These are phyloP conservation scores for Micractinium sp. DNA, from an alignment of 139 green algal species.

Conservation along the genomic window DNA sequence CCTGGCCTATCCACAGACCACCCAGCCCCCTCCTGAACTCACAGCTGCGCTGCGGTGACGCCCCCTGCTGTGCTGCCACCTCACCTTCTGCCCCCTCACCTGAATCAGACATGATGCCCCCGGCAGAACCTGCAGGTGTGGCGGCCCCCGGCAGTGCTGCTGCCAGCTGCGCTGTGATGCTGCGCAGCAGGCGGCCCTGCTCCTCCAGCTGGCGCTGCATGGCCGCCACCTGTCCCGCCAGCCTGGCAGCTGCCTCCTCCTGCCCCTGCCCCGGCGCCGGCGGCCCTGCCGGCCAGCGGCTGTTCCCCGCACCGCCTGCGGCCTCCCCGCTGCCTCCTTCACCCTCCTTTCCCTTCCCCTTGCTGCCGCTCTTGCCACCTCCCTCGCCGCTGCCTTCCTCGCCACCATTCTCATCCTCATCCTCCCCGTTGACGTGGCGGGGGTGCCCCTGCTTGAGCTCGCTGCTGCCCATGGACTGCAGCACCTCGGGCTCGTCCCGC, in stretches of 20 bases:
- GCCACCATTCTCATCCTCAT: not conserved
- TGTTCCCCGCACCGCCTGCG: not conserved
- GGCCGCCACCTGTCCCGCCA: not conserved
- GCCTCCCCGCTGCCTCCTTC: not conserved
- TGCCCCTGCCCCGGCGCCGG: not conserved
- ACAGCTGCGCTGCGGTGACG: too few species aligned
- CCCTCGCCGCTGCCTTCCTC: not conserved
- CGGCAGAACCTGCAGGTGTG: too few species aligned
- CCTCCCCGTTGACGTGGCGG: not conserved
- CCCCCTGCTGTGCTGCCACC: too few species aligned
- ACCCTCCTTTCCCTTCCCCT: not conserved
- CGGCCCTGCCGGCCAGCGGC: not conserved
- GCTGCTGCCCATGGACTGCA: not conserved
- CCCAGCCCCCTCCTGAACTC: too few species aligned
- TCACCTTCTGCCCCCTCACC: too few species aligned
- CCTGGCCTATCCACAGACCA: too few species aligned
- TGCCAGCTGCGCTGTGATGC: not conserved
- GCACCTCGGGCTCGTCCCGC: slow-evolving; percentile 3
- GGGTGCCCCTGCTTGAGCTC: slow-evolving; percentile 16
- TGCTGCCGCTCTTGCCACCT: not conserved
- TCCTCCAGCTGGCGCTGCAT: slow-evolving; percentile 28
- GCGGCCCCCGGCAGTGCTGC: not conserved
- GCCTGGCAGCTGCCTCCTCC: not conserved
- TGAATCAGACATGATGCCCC: too few species aligned
- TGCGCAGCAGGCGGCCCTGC: slow-evolving; percentile 19